Conservation (phyloP, 371 early-diverging fungal genomes). For the Umbelopsis sp. region DNA sequence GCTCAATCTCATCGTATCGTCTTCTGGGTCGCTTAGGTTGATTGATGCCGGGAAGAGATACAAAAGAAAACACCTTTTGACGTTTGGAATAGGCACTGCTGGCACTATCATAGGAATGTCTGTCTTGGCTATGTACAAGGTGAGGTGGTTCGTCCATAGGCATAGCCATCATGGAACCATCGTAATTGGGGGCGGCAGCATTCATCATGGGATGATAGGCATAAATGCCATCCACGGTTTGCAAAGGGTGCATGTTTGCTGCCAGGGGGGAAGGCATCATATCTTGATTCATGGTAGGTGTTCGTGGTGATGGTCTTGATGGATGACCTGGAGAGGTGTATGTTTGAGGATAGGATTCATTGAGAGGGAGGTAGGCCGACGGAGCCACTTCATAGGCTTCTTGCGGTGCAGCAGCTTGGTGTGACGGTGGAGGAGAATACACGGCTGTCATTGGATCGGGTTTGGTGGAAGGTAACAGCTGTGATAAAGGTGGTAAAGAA, state of each 20-base stretch:
- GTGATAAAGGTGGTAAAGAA: constrained; percentile 51
- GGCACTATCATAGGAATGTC: constrained; percentile 14
- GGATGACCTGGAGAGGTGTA: not conserved
- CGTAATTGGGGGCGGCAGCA: constrained; percentile 7
- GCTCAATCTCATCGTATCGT: constrained; percentile 72
- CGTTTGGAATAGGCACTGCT: constrained; percentile 21
- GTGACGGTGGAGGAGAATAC: constrained; percentile 8
- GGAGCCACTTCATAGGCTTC: not conserved
- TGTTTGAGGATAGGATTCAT: constrained; percentile 12
- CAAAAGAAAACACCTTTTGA: constrained; percentile 65
- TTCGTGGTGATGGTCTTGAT: constrained; percentile 7
- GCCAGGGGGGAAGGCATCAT: constrained; percentile 14
- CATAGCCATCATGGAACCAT: constrained; percentile 15
- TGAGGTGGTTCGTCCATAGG: constrained; percentile 14
- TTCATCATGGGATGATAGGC: constrained; percentile 26
- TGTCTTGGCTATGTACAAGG: constrained; percentile 19
- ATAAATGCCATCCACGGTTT: constrained; percentile 24
- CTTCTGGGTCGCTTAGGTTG: constrained; percentile 73
- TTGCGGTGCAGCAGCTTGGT: constrained; percentile 18
- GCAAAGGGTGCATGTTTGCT: constrained; percentile 22
- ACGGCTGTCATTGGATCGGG: constrained; percentile 17
- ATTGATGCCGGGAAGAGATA: constrained; percentile 62
- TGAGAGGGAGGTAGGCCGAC: not conserved
- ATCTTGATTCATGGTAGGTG: constrained; percentile 17
- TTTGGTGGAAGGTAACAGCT: constrained; percentile 36